A percentile compares a stretch with the other conserved stretches of the same genome.
phyloP scores from a whole-genome alignment of 495 filamentous ascomycete genomes.

The Chaetomium fimeti region DNA sequence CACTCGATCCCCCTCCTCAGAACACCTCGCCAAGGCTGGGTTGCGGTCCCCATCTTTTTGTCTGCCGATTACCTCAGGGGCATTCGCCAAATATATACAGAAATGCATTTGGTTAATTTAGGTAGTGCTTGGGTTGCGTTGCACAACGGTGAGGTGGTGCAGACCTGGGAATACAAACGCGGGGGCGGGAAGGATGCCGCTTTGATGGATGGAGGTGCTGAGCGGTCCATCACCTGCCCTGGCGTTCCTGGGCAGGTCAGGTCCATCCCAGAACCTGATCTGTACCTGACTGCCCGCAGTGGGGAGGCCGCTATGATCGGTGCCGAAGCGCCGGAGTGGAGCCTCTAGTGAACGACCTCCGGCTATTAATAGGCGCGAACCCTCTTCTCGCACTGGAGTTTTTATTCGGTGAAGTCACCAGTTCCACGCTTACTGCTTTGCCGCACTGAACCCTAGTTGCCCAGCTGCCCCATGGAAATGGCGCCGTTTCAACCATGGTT shows the following conservation, averaged over 20 bases:
- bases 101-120: neutral
- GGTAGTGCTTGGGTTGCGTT: neutral
- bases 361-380: slow-evolving; percentile 9
- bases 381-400: neutral
- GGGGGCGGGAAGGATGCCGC: slow-evolving; percentile 8
- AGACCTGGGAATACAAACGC: neutral
- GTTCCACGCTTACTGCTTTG: neutral
- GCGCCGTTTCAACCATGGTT: no score
- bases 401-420: no score
- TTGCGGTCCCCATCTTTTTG: neutral
- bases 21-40: neutral
- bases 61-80: no score
- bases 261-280: no score
- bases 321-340: slow-evolving; percentile 6
- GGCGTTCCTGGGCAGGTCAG: no score
- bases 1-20: neutral
- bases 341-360: neutral
- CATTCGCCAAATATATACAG: neutral
- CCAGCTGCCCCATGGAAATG: no score
- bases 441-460: neutral
- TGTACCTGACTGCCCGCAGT: no score
- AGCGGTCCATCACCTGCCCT: no score
- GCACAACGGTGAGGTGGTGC: neutral
- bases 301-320: no score
- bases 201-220: neutral